Conservation (phyloP, 805 yeast genomes). For the Ogataea nitratoaversa region DNA sequence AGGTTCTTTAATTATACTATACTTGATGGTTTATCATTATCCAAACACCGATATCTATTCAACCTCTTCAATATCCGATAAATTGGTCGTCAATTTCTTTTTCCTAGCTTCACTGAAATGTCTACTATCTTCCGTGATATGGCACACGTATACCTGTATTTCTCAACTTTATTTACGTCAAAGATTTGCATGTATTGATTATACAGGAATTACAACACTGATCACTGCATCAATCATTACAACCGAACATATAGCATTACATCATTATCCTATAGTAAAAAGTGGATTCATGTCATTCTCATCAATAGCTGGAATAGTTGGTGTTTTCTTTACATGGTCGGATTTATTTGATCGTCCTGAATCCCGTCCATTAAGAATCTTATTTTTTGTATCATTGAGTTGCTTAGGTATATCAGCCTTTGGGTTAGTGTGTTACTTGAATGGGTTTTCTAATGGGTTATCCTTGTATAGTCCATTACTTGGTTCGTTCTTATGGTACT, state of each 20-base stretch:
- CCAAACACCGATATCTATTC: slow-evolving; percentile 55
- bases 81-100: slow-evolving; percentile 57
- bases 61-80: slow-evolving; percentile 37
- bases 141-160: slow-evolving; percentile 91
- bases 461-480: slow-evolving; percentile 62
- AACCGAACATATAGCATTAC: slow-evolving; percentile 76
- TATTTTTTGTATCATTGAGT: slow-evolving; percentile 76
- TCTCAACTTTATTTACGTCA: slow-evolving; percentile 58
- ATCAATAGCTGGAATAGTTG: slow-evolving; percentile 60
- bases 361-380: slow-evolving; percentile 71
- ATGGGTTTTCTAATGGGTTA: slow-evolving; percentile 51
- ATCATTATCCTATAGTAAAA: slow-evolving; percentile 49
- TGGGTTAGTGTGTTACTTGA: slow-evolving; percentile 49
- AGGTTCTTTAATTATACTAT: slow-evolving; percentile 59
- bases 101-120: slow-evolving; percentile 73
- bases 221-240: slow-evolving; percentile 87
- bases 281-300: slow-evolving; percentile 56
- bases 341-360: slow-evolving; percentile 87
- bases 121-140: slow-evolving; percentile 68
- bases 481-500: slow-evolving; percentile 70
- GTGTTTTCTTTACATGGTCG: slow-evolving; percentile 85
- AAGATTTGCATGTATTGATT: slow-evolving; percentile 88
- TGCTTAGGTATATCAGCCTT: slow-evolving; percentile 69
- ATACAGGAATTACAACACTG: slow-evolving; percentile 87
- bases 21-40: slow-evolving; percentile 54